These are phyloP conservation scores for Diaporthe helianthi DNA, from an alignment of 2,329 filamentous ascomycete species.

Conservation along the genomic window DNA sequence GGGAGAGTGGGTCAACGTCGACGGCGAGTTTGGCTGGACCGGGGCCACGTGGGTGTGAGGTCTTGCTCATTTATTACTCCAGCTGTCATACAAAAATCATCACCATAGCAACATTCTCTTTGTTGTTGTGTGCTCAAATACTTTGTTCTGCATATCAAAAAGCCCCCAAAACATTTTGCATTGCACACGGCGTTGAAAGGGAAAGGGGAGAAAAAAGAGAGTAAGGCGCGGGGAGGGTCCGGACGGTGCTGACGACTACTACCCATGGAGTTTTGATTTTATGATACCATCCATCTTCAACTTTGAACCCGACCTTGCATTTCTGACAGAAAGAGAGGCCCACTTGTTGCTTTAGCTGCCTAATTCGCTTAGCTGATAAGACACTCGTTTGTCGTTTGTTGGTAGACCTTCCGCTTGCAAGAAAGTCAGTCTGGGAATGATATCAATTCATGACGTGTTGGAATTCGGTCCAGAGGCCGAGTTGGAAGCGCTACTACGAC, in stretches of 20 bases:
- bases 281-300: slow-evolving; percentile 13
- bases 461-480: neutral
- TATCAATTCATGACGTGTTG: slow-evolving; percentile 3
- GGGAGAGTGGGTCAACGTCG: slow-evolving; percentile 79
- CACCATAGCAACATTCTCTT: neutral
- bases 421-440: neutral
- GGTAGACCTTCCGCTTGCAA: neutral
- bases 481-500: neutral
- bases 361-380: neutral
- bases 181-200: slow-evolving; percentile 22
- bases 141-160: neutral
- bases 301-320: neutral
- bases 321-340: neutral
- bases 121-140: slow-evolving; percentile 1
- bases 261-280: slow-evolving; percentile 26
- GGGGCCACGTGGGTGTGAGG: slow-evolving; percentile 43
- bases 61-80: no score
- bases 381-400: slow-evolving; percentile 26
- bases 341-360: slow-evolving; percentile 1
- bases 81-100: neutral
- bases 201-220: slow-evolving; percentile 3
- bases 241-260: neutral
- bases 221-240: neutral
- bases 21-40: slow-evolving; percentile 71
- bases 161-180: neutral